These are phyloP conservation scores for Xerocomus potaroensis DNA, from an alignment of 768 basidiomycete species.

Conservation along the genomic window DNA sequence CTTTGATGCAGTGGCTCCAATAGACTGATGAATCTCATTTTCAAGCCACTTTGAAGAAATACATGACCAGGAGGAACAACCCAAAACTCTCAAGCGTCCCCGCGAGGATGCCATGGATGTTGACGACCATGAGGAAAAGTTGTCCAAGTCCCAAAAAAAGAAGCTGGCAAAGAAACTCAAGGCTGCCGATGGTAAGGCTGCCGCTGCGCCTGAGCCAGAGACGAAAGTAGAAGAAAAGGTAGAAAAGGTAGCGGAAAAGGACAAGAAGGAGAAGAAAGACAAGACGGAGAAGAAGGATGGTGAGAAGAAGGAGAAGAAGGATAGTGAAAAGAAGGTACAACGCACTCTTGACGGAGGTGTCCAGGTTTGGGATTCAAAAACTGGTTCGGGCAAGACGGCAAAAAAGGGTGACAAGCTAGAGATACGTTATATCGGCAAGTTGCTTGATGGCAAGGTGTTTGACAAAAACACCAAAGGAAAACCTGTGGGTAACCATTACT, in stretches of 20 bases:
- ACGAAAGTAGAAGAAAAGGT: constrained; percentile 40
- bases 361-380: constrained; percentile 68
- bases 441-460: constrained; percentile 69
- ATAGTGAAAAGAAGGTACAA: constrained; percentile 25
- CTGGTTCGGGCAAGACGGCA: constrained; percentile 79
- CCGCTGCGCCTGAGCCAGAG: constrained; percentile 23
- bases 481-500: constrained; percentile 52
- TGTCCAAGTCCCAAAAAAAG: constrained; percentile 58
- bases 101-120: constrained; percentile 57
- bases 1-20: neutral
- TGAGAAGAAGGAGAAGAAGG: constrained; percentile 33
- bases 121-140: constrained; percentile 33
- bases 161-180: constrained; percentile 70
- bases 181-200: constrained; percentile 47
- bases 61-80: constrained; percentile 29
- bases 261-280: constrained; percentile 32
- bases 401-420: constrained; percentile 79
- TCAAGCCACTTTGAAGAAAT: constrained; percentile 71
- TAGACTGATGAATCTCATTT: neutral
- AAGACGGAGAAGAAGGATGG: constrained; percentile 33
- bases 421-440: constrained; percentile 94
- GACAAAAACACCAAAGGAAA: constrained; percentile 82
- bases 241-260: constrained; percentile 45
- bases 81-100: constrained; percentile 62
- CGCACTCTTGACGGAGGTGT: constrained; percentile 62